These are phyloP conservation scores for Cyclotella baltica DNA, from an alignment of 108 stramenopile species.

Conservation along the genomic window DNA sequence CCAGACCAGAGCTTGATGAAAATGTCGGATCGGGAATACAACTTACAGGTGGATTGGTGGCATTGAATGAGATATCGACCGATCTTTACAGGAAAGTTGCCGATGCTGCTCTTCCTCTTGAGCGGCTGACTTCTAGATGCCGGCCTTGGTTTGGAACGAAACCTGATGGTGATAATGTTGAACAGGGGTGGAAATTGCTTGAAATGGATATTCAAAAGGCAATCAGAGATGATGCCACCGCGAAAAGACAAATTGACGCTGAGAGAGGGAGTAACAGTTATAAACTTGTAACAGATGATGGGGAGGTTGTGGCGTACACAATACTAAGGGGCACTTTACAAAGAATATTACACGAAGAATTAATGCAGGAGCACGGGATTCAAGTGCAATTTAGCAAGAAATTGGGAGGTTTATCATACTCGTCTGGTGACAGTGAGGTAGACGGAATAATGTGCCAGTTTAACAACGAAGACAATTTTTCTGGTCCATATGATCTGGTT, in stretches of 20 bases:
- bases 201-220: conserved; percentile 59
- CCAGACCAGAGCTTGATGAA: conserved; percentile 52
- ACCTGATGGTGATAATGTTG: conserved; percentile 15
- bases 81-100: conserved; percentile 56
- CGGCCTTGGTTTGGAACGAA: conserved; percentile 62
- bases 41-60: conserved; percentile 70
- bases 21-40: conserved; percentile 71
- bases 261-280: neutral
- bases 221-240: conserved; percentile 44
- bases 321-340: conserved; percentile 84
- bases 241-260: neutral
- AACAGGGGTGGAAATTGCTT: conserved; percentile 53
- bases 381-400: conserved; percentile 62
- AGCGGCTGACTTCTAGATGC: conserved; percentile 54
- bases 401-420: conserved; percentile 46
- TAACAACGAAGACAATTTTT: conserved; percentile 55
- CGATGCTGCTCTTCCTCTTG: conserved; percentile 64
- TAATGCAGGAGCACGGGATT: conserved; percentile 38
- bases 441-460: conserved; percentile 64
- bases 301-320: conserved; percentile 62
- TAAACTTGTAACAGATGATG: conserved; percentile 29
- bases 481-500: conserved; percentile 80
- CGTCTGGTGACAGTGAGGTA: neutral
- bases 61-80: conserved; percentile 67
- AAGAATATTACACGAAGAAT: conserved; percentile 54